A percentile compares a stretch with the other conserved stretches of the same genome.
Evolutionary conservation across 495 filamentous ascomycete species (phyloP).

Genomic region (Talaromyces thailandensis): DNA sequence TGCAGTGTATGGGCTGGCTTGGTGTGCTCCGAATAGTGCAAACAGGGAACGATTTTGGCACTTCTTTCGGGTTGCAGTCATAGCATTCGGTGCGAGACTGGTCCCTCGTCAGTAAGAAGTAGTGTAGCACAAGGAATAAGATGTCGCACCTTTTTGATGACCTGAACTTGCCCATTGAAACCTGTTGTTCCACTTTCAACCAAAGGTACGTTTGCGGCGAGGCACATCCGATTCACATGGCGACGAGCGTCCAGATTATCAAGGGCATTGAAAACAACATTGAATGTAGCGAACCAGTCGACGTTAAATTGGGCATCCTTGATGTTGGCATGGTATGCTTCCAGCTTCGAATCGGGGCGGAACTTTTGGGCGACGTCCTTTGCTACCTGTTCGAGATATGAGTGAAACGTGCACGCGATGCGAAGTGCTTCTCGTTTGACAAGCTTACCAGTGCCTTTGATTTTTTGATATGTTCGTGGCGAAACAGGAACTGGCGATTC

Average conservation of each 20-base stretch:
- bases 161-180: slow-evolving; percentile 96
- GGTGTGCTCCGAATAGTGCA: slow-evolving; percentile 96
- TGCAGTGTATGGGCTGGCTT: slow-evolving; percentile 94
- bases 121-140: background rate
- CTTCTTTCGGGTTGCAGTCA: slow-evolving; percentile 82
- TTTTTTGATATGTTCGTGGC: slow-evolving; percentile 96
- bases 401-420: background rate
- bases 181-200: slow-evolving; percentile 97
- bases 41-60: slow-evolving; percentile 84
- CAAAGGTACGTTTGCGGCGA: slow-evolving; percentile 81
- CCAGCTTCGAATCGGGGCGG: slow-evolving; percentile 80
- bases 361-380: slow-evolving; percentile 88
- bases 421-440: background rate
- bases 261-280: slow-evolving; percentile 89
- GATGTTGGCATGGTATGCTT: slow-evolving; percentile 91
- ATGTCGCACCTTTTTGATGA: slow-evolving; percentile 66
- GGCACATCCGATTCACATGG: slow-evolving; percentile 96
- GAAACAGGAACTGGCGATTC: slow-evolving; percentile 96
- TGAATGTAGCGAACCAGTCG: slow-evolving; percentile 78
- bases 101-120: background rate
- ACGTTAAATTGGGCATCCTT: slow-evolving; percentile 88
- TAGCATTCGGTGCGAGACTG: slow-evolving; percentile 92
- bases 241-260: slow-evolving; percentile 92
- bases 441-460: slow-evolving; percentile 79
- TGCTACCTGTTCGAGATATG: slow-evolving; percentile 55